Conservation (phyloP, 2,329 filamentous ascomycete species). For the Colletotrichum liaoningense region DNA sequence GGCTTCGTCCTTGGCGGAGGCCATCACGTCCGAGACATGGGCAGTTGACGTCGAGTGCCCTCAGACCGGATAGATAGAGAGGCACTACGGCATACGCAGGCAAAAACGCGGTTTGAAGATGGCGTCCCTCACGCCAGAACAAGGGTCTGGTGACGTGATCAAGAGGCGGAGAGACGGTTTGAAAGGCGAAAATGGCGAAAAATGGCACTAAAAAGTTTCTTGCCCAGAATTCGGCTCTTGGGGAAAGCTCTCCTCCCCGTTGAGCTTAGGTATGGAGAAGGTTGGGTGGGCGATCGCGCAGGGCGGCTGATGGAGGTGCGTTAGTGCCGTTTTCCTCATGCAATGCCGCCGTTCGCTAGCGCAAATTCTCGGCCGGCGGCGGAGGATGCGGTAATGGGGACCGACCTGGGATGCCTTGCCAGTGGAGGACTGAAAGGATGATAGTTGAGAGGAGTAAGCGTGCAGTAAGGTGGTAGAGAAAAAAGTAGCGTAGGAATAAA, state of each 20-base stretch:
- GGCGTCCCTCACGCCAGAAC: constrained; percentile 25
- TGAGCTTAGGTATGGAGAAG: background rate
- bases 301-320: constrained; percentile 15
- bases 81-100: background rate
- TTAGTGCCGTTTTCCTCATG: constrained; percentile 22
- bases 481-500: background rate
- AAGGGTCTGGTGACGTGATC: constrained; percentile 44
- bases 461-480: background rate
- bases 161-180: background rate
- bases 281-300: constrained; percentile 5
- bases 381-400: background rate
- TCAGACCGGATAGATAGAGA: background rate
- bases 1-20: constrained; percentile 25
- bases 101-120: background rate
- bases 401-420: background rate
- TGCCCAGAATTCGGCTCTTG: constrained; percentile 1
- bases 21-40: constrained; percentile 31
- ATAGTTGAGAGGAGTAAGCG: background rate
- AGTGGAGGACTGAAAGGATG: background rate
- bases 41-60: constrained; percentile 8
- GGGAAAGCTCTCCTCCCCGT: background rate
- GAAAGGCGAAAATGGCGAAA: background rate
- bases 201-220: background rate
- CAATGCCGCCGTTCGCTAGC: constrained; percentile 8
- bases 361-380: background rate